A percentile compares a stretch with the other conserved stretches of the same genome.
These are phyloP conservation scores for Saturnispora hagleri DNA, from an alignment of 805 yeast genomes.

Conservation along the genomic window DNA sequence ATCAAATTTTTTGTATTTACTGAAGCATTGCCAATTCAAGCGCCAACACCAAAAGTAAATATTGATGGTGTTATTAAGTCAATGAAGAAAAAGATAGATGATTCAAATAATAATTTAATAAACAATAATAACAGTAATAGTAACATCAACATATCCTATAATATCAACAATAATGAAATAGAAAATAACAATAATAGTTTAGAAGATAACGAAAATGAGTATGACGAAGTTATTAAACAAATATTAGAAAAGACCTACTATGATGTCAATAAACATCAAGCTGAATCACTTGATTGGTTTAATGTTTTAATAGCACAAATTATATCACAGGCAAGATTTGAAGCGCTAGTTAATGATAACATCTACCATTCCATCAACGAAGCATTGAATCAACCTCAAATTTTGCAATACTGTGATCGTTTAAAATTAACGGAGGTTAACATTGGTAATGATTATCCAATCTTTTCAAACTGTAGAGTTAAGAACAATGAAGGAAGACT, in stretches of 20 bases:
- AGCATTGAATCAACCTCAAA: slow-evolving; percentile 56
- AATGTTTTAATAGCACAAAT: slow-evolving; percentile 90
- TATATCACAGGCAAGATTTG: slow-evolving; percentile 77
- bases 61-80: slow-evolving; percentile 15
- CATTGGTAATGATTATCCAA: slow-evolving; percentile 92
- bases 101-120: background rate
- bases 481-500: slow-evolving; percentile 40
- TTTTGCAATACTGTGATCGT: slow-evolving; percentile 64
- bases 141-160: background rate
- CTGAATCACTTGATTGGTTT: slow-evolving; percentile 96
- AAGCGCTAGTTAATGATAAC: slow-evolving; percentile 78
- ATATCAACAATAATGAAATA: background rate
- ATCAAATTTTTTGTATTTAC: slow-evolving; percentile 71
- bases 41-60: slow-evolving; percentile 27
- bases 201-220: slow-evolving; percentile 1
- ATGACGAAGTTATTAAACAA: slow-evolving; percentile 6
- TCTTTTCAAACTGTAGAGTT: slow-evolving; percentile 87
- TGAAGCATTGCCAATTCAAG: slow-evolving; percentile 39
- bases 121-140: background rate
- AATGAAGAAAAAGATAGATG: slow-evolving; percentile 7
- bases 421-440: slow-evolving; percentile 79
- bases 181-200: background rate
- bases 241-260: slow-evolving; percentile 88
- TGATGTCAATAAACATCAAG: slow-evolving; percentile 74
- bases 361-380: slow-evolving; percentile 70